Conservation (phyloP, 1,284 basidiomycete species). For the Leccinum ambiguum region DNA sequence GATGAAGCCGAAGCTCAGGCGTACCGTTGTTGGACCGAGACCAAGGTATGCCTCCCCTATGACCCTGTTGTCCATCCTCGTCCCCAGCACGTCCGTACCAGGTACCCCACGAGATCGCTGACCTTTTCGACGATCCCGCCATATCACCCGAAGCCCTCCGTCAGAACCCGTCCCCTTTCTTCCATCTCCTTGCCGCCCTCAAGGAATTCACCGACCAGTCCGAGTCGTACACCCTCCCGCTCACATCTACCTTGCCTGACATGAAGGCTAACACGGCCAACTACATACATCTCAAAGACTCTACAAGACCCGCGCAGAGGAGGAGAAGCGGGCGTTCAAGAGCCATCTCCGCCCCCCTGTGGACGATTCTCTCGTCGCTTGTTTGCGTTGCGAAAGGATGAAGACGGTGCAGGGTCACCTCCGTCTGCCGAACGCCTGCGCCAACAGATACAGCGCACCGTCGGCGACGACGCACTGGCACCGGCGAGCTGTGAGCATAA, state of each 20-base stretch:
- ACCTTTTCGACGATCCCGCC: conserved; percentile 63
- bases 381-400: conserved; percentile 42
- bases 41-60: conserved; percentile 40
- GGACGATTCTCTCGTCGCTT: conserved; percentile 59
- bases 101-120: conserved; percentile 66
- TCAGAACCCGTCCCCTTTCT: conserved; percentile 66
- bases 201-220: conserved; percentile 53
- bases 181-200: conserved; percentile 84
- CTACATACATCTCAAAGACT: conserved; percentile 82
- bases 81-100: conserved; percentile 17
- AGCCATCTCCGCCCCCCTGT: conserved; percentile 42
- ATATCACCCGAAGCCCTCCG: conserved; percentile 21
- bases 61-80: not conserved
- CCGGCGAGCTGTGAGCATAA: conserved; percentile 73
- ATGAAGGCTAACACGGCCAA: conserved; percentile 91
- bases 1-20: conserved; percentile 89
- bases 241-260: conserved; percentile 80
- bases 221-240: conserved; percentile 45
- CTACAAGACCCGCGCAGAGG: conserved; percentile 70
- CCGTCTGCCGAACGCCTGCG: conserved; percentile 38
- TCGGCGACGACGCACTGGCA: conserved; percentile 36
- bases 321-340: conserved; percentile 64
- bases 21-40: conserved; percentile 71
- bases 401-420: conserved; percentile 22
- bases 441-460: conserved; percentile 32